Evolutionary conservation across 169 alveolate species (phyloP), one percentile per base, ranked within the genome.

Genomic region (Plasmodium gonderi): DNA sequence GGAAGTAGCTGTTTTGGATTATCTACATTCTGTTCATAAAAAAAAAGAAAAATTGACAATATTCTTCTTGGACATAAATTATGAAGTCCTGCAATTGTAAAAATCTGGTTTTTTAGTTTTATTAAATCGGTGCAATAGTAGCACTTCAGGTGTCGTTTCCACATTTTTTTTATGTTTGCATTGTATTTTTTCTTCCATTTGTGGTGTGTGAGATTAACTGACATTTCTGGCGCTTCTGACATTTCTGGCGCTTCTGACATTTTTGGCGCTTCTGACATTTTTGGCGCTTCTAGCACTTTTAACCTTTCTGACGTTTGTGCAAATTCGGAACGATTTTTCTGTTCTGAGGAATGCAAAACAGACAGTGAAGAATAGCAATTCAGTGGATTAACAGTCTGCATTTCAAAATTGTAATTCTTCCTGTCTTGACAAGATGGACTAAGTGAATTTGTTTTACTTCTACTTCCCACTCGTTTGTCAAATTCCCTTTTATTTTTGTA

Each of bases 51-150:
- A 6, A 83, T 72, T 14, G 92, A 83, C 33, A 83, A 31, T 7
- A 83, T 42, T 42, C 92, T 83, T 5, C 92, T 44, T 0, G 92
- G 92, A 36, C 92, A 83, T 17, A 83, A 83, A 36, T 83, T 83
- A 40, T 83, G 92, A 33, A 83, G 77, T 3, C 92, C 92, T 9
- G 92, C 67, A 12, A 83, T 72, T 7, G 17, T 45, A 31, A 83
- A 83, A 14, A 83, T 83, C 8, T 47, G 11, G n/a, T 72, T 83
- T 8, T 83, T 83, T 42, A 83, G 42, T n/a, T 72, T 83, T 20
- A 83, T 45, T 29, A 83, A 33, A 40, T 83, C 92, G 17, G 60
- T 83, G n/a, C 92, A 83, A 29, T 83, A 83, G 45, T 72, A 83
- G 38, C 92, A 83, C 9, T 49, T 68, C 29, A 83, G 47, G 64